Conservation (phyloP, 805 yeast genomes). For the Metschnikowia dekortorum region DNA sequence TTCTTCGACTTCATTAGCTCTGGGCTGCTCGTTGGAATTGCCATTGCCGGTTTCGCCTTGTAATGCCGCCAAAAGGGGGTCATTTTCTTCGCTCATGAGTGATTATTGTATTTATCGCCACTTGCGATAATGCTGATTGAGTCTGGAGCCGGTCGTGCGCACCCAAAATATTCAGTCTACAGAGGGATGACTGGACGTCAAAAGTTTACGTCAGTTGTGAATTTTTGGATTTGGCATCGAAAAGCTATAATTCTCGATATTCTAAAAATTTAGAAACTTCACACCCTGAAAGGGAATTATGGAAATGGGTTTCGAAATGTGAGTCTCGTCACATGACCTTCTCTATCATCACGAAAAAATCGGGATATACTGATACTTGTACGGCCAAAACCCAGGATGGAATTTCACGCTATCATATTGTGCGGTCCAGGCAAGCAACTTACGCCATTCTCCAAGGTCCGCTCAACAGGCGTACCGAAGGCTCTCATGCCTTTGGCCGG, state of each 20-base stretch:
- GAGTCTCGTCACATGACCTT: constrained; percentile 1
- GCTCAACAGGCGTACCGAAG: constrained; percentile 68
- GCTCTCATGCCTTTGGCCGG: constrained; percentile 89
- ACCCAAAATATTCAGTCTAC: neutral
- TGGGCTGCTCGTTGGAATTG: constrained; percentile 18
- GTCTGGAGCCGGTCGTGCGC: constrained; percentile 5
- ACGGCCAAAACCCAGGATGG: constrained; percentile 49
- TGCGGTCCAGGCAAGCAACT: constrained; percentile 82
- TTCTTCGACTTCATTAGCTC: constrained; percentile 17
- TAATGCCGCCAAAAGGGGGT: constrained; percentile 72
- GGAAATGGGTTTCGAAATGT: neutral
- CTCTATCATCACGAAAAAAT: constrained; percentile 4
- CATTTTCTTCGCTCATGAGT: constrained; percentile 60
- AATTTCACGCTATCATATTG: constrained; percentile 83
- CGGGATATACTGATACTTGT: neutral
- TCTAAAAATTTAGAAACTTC: neutral
- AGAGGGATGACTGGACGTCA: neutral
- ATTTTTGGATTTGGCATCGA: neutral
- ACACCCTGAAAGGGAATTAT: neutral
- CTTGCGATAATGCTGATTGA: constrained; percentile 6
- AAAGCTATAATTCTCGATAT: neutral
- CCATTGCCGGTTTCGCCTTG: constrained; percentile 28
- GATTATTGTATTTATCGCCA: constrained; percentile 7
- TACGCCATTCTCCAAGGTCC: constrained; percentile 62
- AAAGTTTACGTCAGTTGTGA: neutral